These are phyloP conservation scores for Andrographis paniculata DNA, from an alignment of 305 asterid genomes.

Conservation along the genomic window DNA sequence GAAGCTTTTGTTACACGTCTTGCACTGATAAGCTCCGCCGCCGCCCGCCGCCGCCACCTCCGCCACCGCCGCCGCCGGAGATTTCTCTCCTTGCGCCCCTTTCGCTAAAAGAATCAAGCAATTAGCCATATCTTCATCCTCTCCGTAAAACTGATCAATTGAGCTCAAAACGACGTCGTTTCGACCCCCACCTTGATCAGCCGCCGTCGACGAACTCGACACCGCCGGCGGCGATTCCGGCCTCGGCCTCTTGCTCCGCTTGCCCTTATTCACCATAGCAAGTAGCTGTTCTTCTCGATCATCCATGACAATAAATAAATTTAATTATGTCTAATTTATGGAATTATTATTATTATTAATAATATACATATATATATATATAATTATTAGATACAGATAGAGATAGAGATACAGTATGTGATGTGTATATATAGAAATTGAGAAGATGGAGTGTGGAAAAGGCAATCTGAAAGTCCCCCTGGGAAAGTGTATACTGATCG, in stretches of 20 bases:
- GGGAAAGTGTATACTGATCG: neutral
- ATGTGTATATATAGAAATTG: neutral
- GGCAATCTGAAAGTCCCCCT: neutral
- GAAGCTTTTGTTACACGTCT: slow-evolving; percentile 61
- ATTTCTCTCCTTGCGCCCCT: slow-evolving; percentile 21
- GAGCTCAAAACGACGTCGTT: too few relatives aligned
- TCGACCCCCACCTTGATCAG: slow-evolving; percentile 15
- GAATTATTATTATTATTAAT: neutral
- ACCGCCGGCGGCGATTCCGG: slow-evolving; percentile 39
- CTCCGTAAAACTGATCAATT: too few relatives aligned
- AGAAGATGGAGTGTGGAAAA: slow-evolving; percentile 6
- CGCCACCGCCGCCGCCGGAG: slow-evolving; percentile 52
- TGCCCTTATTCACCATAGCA: slow-evolving; percentile 36
- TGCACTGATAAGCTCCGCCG: slow-evolving; percentile 45
- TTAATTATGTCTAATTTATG: neutral
- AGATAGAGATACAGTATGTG: neutral
- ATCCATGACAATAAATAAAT: slow-evolving; percentile 22
- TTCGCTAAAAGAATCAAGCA: slow-evolving; percentile 74
- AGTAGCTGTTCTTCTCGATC: slow-evolving; percentile 28
- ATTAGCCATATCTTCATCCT: slow-evolving; percentile 80
- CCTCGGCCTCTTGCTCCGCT: slow-evolving; percentile 57
- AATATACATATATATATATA: neutral
- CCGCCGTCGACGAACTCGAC: slow-evolving; percentile 33
- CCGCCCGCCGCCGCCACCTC: neutral
- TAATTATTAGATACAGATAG: neutral